Conservation (phyloP, 2,329 filamentous ascomycete species). For the Thielaviopsis musarum region DNA sequence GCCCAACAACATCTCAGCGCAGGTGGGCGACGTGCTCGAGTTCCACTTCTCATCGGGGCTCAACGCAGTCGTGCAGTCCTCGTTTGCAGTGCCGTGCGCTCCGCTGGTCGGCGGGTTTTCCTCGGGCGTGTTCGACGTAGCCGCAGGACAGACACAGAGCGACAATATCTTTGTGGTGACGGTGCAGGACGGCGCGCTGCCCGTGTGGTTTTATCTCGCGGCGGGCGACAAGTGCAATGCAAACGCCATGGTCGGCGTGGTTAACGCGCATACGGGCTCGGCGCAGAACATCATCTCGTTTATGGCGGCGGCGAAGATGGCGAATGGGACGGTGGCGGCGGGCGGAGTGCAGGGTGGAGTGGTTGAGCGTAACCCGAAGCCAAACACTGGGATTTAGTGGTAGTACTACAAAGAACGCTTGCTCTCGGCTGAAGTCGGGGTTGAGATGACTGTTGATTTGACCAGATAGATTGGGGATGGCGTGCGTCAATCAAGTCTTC, state of each 20-base stretch:
- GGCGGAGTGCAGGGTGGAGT: too few species aligned
- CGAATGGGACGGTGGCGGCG: too few species aligned
- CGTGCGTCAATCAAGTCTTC: too few species aligned
- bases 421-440: too few species aligned
- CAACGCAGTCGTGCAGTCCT: constrained; percentile 30
- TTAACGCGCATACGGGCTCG: constrained; percentile 22
- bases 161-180: constrained; percentile 13
- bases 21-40: constrained; percentile 33
- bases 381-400: too few species aligned
- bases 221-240: constrained; percentile 19
- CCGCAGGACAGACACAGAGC: constrained; percentile 13
- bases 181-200: constrained; percentile 25
- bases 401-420: too few species aligned
- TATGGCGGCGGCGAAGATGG: too few species aligned
- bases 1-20: constrained; percentile 31
- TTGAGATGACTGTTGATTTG: too few species aligned
- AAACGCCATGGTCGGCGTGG: constrained; percentile 30
- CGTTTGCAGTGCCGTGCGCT: constrained; percentile 25
- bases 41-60: constrained; percentile 36
- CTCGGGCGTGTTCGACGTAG: constrained; percentile 16
- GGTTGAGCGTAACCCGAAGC: too few species aligned
- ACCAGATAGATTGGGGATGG: too few species aligned
- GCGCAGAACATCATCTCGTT: too few species aligned
- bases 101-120: constrained; percentile 28
- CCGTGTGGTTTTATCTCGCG: constrained; percentile 49